Evolutionary conservation across 129 eudicot genomes (phyloP).

Genomic region (Silybum marianum): DNA sequence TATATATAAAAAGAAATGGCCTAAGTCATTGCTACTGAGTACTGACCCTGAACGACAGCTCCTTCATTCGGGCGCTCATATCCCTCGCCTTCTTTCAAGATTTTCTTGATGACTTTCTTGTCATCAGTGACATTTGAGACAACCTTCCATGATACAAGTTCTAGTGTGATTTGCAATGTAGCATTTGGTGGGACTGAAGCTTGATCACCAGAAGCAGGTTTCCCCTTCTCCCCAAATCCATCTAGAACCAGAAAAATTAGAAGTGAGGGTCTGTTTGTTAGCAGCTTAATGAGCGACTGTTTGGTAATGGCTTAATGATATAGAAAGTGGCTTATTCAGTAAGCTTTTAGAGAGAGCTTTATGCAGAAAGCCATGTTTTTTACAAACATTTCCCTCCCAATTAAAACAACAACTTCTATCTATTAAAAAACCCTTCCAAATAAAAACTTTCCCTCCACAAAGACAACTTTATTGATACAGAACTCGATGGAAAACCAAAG

Average conservation of each 20-base stretch:
- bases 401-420: too few species aligned
- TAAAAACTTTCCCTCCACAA: too few species aligned
- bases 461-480: too few species aligned
- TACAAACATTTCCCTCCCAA: too few species aligned
- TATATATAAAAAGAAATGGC: neutral
- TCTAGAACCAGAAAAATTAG: constrained; percentile 42
- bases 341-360: too few species aligned
- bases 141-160: constrained; percentile 82
- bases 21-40: constrained; percentile 13
- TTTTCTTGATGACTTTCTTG: constrained; percentile 87
- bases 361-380: too few species aligned
- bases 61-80: constrained; percentile 87
- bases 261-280: neutral
- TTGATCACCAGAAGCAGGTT: constrained; percentile 59
- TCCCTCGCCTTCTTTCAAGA: constrained; percentile 92
- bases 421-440: too few species aligned
- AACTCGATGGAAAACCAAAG: too few species aligned
- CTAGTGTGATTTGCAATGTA: constrained; percentile 55
- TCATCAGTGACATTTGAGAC: constrained; percentile 80
- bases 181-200: constrained; percentile 91
- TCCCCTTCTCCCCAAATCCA: constrained; percentile 97
- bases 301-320: too few species aligned
- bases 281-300: too few species aligned
- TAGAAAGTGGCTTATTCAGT: too few species aligned
- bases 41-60: constrained; percentile 70